A percentile compares a stretch with the other conserved stretches of the same genome.
phyloP scores from a whole-genome alignment of 2,329 filamentous ascomycete species.

The Emmonsia crescens region DNA sequence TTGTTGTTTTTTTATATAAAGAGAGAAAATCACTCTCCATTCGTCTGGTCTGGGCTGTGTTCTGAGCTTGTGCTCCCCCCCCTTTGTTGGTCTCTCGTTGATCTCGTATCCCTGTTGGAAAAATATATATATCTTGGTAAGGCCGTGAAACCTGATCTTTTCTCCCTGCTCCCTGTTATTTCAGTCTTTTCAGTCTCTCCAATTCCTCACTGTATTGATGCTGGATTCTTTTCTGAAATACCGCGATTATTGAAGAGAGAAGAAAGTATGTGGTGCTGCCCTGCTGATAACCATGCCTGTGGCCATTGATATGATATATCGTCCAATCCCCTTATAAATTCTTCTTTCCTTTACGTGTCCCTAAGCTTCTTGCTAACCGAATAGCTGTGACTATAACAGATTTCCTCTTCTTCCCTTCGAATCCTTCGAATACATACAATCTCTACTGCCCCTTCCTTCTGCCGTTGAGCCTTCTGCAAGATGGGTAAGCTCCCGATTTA shows the following conservation, averaged over 20 bases:
- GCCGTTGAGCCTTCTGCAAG: conserved; percentile 11
- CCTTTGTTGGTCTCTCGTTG: background rate
- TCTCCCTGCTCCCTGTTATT: conserved; percentile 10
- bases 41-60: background rate
- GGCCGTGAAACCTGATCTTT: conserved; percentile 3
- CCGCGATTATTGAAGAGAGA: background rate
- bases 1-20: background rate
- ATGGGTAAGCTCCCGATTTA: conserved; percentile 28
- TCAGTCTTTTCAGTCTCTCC: background rate
- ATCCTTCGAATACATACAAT: conserved; percentile 6
- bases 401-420: conserved; percentile 12
- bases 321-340: too few relatives aligned
- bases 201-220: background rate
- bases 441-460: conserved; percentile 8
- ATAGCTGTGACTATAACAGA: background rate
- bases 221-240: background rate
- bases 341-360: background rate
- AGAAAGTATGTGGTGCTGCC: background rate
- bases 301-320: too few relatives aligned
- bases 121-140: background rate
- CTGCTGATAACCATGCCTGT: too few relatives aligned
- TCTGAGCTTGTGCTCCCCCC: background rate
- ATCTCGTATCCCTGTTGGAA: background rate
- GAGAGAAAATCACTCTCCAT: background rate
- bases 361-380: background rate